A percentile compares a stretch with the other conserved stretches of the same genome.
Evolutionary conservation across 2,329 filamentous ascomycete genomes (phyloP).

Genomic region (Cordyceps tenuipes): DNA sequence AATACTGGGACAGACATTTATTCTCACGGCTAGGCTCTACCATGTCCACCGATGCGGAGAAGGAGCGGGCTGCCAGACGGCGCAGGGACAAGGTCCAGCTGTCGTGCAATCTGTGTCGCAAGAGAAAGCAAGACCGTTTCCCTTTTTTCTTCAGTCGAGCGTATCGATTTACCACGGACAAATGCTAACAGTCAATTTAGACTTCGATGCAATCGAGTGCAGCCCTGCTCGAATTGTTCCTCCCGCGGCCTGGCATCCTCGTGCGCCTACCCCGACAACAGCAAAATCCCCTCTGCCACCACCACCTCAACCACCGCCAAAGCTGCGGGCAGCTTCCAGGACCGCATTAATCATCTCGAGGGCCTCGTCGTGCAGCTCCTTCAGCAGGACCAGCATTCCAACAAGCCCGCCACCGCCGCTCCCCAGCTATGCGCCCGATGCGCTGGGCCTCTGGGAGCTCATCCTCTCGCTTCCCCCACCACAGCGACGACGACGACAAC

Average conservation of each 20-base stretch:
- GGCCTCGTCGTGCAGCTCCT: slow-evolving; percentile 16
- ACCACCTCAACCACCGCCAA: neutral
- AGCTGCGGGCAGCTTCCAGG: slow-evolving; percentile 10
- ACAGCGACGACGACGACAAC: neutral
- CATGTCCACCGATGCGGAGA: slow-evolving; percentile 3
- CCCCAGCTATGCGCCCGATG: neutral
- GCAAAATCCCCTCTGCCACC: slow-evolving; percentile 13
- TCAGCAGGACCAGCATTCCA: neutral
- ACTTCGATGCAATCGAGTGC: slow-evolving; percentile 24
- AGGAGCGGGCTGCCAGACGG: neutral
- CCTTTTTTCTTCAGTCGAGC: neutral
- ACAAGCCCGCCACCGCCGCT: neutral
- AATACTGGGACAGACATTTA: neutral
- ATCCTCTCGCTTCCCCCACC: neutral
- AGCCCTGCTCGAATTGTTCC: slow-evolving; percentile 25
- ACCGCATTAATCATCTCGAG: slow-evolving; percentile 23
- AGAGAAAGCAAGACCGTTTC: neutral
- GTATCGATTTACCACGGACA: no score
- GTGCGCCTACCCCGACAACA: slow-evolving; percentile 25
- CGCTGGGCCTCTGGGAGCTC: neutral
- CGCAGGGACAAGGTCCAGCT: slow-evolving; percentile 9
- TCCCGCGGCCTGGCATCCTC: slow-evolving; percentile 17
- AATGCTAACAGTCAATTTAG: slow-evolving; percentile 14
- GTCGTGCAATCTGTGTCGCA: slow-evolving; percentile 8
- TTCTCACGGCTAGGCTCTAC: neutral